Evolutionary conservation across 805 yeast genomes (phyloP).

Genomic region (Yamadazyma takamatsuzukensis): DNA sequence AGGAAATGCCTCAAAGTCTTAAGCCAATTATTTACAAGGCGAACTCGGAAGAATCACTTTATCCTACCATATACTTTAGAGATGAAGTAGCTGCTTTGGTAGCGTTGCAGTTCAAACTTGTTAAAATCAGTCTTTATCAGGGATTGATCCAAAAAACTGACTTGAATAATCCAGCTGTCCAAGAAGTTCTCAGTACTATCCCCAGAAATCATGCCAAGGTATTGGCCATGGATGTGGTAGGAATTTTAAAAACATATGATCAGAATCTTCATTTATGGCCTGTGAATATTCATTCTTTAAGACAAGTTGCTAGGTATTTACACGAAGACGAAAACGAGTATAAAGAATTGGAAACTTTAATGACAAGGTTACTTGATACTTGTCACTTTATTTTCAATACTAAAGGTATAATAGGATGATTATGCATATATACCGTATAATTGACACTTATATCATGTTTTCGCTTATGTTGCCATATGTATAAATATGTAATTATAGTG

Average conservation of each 20-base stretch:
- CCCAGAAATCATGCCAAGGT: slow-evolving; percentile 22
- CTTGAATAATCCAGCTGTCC: slow-evolving; percentile 11
- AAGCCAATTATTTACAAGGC: slow-evolving; percentile 32
- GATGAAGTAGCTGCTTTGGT: slow-evolving; percentile 34
- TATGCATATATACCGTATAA: neutral
- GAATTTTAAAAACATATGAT: slow-evolving; percentile 37
- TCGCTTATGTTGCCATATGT: neutral
- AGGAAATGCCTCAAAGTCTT: slow-evolving; percentile 23
- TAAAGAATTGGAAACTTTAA: slow-evolving; percentile 18
- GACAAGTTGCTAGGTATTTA: slow-evolving; percentile 23
- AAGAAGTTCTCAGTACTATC: slow-evolving; percentile 19
- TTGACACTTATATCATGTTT: too few species aligned
- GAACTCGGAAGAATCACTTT: slow-evolving; percentile 12
- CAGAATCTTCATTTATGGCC: slow-evolving; percentile 31
- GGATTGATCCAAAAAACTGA: slow-evolving; percentile 20
- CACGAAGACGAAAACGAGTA: slow-evolving; percentile 19
- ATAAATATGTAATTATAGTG: neutral
- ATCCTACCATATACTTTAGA: slow-evolving; percentile 32
- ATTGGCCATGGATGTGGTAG: slow-evolving; percentile 33
- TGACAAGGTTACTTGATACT: slow-evolving; percentile 13
- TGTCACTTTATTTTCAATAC: slow-evolving; percentile 14
- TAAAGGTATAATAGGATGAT: slow-evolving; percentile 12
- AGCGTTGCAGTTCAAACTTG: slow-evolving; percentile 26
- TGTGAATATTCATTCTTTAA: slow-evolving; percentile 28
- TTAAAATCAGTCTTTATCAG: slow-evolving; percentile 27